Conservation (phyloP, 2,329 filamentous ascomycete species). For the Diplodia scrobiculata region DNA sequence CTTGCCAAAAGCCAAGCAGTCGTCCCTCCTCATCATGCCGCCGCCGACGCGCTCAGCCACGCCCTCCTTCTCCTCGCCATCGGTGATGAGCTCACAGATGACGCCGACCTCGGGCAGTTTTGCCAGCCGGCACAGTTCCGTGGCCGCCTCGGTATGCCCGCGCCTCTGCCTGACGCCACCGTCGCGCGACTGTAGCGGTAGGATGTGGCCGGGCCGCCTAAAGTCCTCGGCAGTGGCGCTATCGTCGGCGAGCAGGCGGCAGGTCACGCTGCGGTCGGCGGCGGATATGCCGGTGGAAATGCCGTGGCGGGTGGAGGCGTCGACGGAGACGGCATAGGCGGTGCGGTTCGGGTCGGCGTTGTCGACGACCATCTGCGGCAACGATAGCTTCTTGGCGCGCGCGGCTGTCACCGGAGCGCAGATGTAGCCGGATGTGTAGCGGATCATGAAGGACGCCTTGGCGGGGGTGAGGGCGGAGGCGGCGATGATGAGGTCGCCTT, state of each 20-base stretch:
- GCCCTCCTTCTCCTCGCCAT: conserved; percentile 72
- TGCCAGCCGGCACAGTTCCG: conserved; percentile 84
- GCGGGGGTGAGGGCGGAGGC: conserved; percentile 79
- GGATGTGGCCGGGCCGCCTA: conserved; percentile 82
- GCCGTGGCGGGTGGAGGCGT: conserved; percentile 66
- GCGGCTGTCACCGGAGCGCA: conserved; percentile 78
- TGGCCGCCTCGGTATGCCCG: conserved; percentile 91
- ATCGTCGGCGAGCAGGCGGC: conserved; percentile 67
- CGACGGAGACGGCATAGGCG: conserved; percentile 89
- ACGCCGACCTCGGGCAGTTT: conserved; percentile 76
- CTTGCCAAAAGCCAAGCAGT: conserved; percentile 82
- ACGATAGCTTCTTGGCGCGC: conserved; percentile 69
- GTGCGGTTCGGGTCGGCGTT: conserved; percentile 84
- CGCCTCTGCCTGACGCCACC: conserved; percentile 78
- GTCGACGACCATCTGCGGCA: conserved; percentile 81
- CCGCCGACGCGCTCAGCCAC: conserved; percentile 65
- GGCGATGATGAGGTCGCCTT: conserved; percentile 96
- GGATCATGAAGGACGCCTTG: conserved; percentile 96
- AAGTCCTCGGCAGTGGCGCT: conserved; percentile 62
- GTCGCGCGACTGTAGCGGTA: conserved; percentile 75
- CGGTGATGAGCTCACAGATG: conserved; percentile 90
- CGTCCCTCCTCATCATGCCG: conserved; percentile 92
- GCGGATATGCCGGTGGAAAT: conserved; percentile 90
- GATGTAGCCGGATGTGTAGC: conserved; percentile 83
- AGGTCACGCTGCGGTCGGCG: conserved; percentile 80